Base-by-base conservation (phyloP, 768 basidiomycete species). In the Pleurotus giganteus region DNA sequence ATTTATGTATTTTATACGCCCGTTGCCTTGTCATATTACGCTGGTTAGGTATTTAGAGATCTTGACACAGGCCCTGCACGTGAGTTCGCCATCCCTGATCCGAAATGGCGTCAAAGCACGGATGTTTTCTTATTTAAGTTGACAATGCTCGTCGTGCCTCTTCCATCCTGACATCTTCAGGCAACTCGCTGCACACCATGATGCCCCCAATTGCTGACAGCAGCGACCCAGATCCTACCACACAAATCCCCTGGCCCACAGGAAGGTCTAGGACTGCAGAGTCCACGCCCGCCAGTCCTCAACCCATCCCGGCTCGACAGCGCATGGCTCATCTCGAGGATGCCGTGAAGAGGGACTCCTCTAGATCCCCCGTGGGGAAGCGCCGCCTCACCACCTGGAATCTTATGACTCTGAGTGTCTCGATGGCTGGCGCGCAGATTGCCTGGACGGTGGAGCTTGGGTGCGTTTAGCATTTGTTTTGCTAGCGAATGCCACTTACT, bases 401-500 rank as follows among this genome's bases (percentile, higher is more conserved):
- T 66, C 81, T 94, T 55, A 79, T 92, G 63, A 89, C 89, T 2
- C 74, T 94, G 61, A 91, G 87, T 57, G 82, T 97, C 57, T 91
- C 94, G 6, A 95, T 98, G 90, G 93, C 85, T 41, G 96, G 96
- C 13, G 91, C 90, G 4, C 91, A 97, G 72, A 86, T 98, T 23
- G 89, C 92, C 1, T 98, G 95, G 95, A 96, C 94, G 1, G 89
- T 97, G 3, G 94, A 96, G 66, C 82, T 95, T 23, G 93, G 92
- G 93, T 94, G 64, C 60, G 87, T 71, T 44, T 32, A 21, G 39
- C 45, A 39, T 9, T 44, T 27, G 13, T 60, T 26, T 31, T 34
- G 8, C 23, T 23, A 24, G 15, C 32, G n/a, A 24, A n/a, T 31
- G 31, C 53, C 47, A 43, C 50, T 59, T 55, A 53, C 51, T 55